Base-by-base conservation (phyloP, 495 filamentous ascomycete genomes). In the Halenospora varia region DNA sequence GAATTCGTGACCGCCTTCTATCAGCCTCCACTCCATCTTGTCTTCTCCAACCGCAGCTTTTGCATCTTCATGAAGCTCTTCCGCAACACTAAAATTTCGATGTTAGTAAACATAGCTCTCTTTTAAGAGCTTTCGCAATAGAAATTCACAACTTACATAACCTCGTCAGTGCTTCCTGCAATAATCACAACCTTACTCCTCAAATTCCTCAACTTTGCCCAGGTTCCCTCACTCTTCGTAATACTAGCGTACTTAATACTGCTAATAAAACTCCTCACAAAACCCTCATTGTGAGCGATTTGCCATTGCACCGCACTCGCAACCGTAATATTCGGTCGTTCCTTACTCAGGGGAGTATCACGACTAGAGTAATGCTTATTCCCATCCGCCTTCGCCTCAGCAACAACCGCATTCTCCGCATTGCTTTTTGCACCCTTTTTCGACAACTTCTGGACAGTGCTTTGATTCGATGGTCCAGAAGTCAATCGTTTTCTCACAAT, bases 401-500 rank as follows among this genome's bases (percentile, higher is more conserved):
- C 63, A n/a, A 25, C 22, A 3, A 53, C 51, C n/a, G 25, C 57
- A 46, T 20, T 25, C 18, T 52, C 40, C 13, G 48, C 20, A 2
- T 46, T 49, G 19, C 40, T 13, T 52, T 59, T 8, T 42, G 47
- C 11, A 25, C 49, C 3, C 25, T 9, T 23, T 39, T 48, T 49
- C 10, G 22, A 24, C 20, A 49, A 25, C 24, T 60, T 48, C n/a
- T 40, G 25, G 18, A 25, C 22, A 8, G 22, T 18, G 3, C 15
- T 56, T 18, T 25, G 4, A 20, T 29, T 10, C 2, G 25, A 29
- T 2, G 45, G 29, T 2, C 51, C 64, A 25, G 65, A 57, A 46
- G 71, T 69, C 2, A 93, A 71, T 25, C 89, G 75, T 25, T 75
- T 62, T 13, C 71, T 66, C 1, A 90, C 82, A 9, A 87, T 66